Evolutionary conservation across 2,329 filamentous ascomycete species (phyloP), one percentile per base, ranked within the genome.

Genomic region (Fusarium sp.): DNA sequence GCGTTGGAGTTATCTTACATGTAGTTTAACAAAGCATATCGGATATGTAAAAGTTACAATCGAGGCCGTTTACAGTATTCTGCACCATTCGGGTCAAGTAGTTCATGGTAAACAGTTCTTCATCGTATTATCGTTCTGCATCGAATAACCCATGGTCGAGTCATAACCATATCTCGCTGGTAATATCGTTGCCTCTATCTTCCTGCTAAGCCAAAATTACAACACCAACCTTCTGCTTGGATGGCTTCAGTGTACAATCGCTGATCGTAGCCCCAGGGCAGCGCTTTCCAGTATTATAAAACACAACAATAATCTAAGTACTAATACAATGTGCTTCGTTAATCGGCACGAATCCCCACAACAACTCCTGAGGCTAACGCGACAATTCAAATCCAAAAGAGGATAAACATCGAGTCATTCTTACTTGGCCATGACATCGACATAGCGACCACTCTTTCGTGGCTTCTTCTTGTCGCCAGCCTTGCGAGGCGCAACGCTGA

Each of bases 351-450:
- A 57, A 63, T 54, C 35, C 57, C 57, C 50, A 56, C 42, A 49
- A 60, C 41, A 68, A 67, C 67, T 52, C 65, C 67, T 45, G 41
- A 33, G 15, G 49, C 49, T 38, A 49, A 49, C 42, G 29, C 41
- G 25, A 15, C 32, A 35, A 39, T 53, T 41, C 61, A 53, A 55
- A 60, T 19, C 36, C 41, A 58, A 46, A 45, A 33, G 27, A 45
- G 15, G 7, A 23, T 21, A 17, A n/a, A 41, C 21, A 42, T 44
- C 51, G 39, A 33, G 50, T 38, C 49, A 42, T 25, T 41, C 46
- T 68, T 77, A 84, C 71, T 91, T 88, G 9, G 90, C 90, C 93
- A 98, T 97, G 57, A 99, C 92, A 82, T 99, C 95, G 27, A 99
- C 88, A 80, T 99, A 99, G 25, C 93, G 82, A 27, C 92, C 89